Evolutionary conservation across 345 rosid genomes (phyloP), one percentile per base, ranked within the genome.

Genomic region (Syzygium grande): DNA sequence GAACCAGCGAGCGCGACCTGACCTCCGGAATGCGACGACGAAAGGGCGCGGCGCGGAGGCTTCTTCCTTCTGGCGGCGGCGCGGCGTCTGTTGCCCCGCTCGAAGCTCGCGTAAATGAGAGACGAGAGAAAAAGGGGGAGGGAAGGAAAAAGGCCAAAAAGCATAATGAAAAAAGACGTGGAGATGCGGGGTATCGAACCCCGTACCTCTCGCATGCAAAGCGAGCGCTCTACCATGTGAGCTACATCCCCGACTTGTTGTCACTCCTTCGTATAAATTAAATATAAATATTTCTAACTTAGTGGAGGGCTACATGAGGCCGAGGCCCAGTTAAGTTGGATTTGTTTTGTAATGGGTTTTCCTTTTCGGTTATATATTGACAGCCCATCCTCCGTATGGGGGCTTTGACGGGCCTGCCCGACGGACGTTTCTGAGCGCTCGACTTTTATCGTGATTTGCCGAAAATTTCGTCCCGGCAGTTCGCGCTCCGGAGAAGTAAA

Each of bases 171-270:
- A 9, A 1, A 2, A n/a, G n/a, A 2, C 38, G 25, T 91, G 91
- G 93, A 90, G 93, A 92, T 89, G 93, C 90, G 91, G 91, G 92
- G 93, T 89, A 93, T 93, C 92, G 91, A 93, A 90, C 93, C 92
- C 92, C 92, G 92, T 92, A 88, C 94, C 93, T 92, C 95, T 92
- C 92, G 93, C 94, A 94, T 94, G 94, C 93, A 90, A 92, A 93
- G 93, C 93, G 92, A 92, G 94, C 95, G 93, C 95, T 93, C 95
- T 93, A 94, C 95, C 96, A 92, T 92, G 94, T 92, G 94, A 94
- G 94, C 96, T 94, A 94, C 93, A 94, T 91, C 94, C 95, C 94
- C 94, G 0, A 68, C 1, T 2, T 2, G 13, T 0, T 17, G 25
- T 0, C 0, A 0, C 0, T 2, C 0, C 6, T 30, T 54, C 58